These are phyloP conservation scores for Aspergillus udagawae DNA, from an alignment of 2,329 filamentous ascomycete species.

Conservation along the genomic window DNA sequence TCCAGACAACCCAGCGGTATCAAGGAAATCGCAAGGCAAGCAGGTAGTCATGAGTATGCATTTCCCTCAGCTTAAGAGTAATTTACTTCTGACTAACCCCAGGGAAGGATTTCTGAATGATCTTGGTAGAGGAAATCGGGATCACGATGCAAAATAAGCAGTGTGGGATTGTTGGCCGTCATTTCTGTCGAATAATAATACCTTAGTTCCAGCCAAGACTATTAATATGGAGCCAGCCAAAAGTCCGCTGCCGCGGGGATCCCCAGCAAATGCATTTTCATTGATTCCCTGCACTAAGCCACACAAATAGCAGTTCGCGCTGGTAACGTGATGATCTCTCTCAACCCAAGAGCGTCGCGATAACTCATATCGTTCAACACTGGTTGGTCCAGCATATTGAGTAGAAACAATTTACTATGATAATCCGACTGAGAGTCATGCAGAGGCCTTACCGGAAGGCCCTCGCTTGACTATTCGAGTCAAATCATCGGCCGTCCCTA, in stretches of 20 bases:
- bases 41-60: not conserved
- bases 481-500: not conserved
- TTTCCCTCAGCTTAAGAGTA: not conserved
- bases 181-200: not conserved
- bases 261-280: not conserved
- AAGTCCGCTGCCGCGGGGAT: not conserved
- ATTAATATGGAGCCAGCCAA: not conserved
- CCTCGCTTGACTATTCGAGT: not conserved
- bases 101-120: not conserved
- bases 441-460: not conserved
- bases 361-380: not conserved
- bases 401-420: not conserved
- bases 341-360: not conserved
- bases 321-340: not conserved
- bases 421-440: not conserved
- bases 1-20: constrained; percentile 11
- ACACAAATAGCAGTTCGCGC: not conserved
- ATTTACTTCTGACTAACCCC: not conserved
- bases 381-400: not conserved
- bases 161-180: not conserved
- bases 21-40: not conserved
- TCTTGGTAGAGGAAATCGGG: not conserved
- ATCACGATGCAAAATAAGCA: not conserved
- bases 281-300: not conserved
- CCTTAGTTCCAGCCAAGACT: not conserved